A percentile compares a stretch with the other conserved stretches of the same genome.
These are phyloP conservation scores for Aspergillus fructus DNA, from an alignment of 2,329 filamentous ascomycete genomes.

Conservation along the genomic window DNA sequence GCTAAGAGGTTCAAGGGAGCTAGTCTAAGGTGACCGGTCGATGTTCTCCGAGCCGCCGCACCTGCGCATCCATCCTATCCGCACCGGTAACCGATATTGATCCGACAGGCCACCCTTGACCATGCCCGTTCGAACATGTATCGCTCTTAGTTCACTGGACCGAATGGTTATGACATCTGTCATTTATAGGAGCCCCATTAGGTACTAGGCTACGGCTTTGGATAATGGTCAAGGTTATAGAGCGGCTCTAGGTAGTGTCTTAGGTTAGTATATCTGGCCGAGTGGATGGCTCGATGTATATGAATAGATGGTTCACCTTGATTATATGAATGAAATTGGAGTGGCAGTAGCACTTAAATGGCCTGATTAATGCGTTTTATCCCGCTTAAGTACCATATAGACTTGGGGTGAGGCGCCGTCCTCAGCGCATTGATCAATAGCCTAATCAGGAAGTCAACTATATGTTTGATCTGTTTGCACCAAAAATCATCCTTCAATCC, in stretches of 20 bases:
- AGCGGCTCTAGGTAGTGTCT: neutral
- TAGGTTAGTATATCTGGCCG: neutral
- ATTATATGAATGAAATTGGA: neutral
- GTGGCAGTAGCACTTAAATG: too few relatives aligned
- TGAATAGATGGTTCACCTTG: neutral
- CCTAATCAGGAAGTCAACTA: too few relatives aligned
- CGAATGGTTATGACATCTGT: neutral
- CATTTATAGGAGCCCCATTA: neutral
- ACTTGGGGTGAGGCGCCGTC: too few relatives aligned
- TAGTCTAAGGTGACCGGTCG: conserved; percentile 49
- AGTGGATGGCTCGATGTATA: neutral
- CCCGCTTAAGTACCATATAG: too few relatives aligned
- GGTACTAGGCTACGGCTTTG: neutral
- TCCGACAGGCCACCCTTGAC: neutral
- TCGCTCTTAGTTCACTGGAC: neutral
- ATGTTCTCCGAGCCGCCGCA: conserved; percentile 4
- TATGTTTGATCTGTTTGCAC: neutral
- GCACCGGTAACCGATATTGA: neutral
- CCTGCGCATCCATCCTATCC: neutral
- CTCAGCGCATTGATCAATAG: too few relatives aligned
- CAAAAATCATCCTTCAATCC: neutral
- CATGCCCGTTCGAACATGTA: neutral
- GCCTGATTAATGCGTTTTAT: too few relatives aligned
- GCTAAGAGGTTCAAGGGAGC: conserved; percentile 66
- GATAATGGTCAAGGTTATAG: neutral